These are phyloP conservation scores for Curvularia hawaiiensis DNA, from an alignment of 2,329 filamentous ascomycete species.

Conservation along the genomic window DNA sequence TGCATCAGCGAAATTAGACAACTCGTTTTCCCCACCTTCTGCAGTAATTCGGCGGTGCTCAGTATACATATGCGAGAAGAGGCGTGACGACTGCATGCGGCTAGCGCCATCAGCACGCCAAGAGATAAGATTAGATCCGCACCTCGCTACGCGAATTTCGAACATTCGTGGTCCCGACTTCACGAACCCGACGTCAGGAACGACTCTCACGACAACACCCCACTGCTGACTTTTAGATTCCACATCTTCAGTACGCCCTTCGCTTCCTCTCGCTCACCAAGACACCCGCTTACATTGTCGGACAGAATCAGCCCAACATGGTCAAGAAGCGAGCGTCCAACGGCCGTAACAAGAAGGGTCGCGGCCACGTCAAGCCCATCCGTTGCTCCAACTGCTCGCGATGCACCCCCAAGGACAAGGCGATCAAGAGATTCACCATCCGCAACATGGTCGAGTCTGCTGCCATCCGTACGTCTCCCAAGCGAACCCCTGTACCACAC, in stretches of 20 bases:
- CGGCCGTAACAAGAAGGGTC: conserved; percentile 99
- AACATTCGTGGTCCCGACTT: conserved; percentile 24
- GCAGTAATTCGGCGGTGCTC: neutral
- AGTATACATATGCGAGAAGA: neutral
- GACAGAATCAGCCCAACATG: conserved; percentile 64
- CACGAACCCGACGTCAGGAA: conserved; percentile 25
- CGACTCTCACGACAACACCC: conserved; percentile 40
- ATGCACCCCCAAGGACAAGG: conserved; percentile 98
- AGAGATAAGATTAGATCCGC: conserved; percentile 41
- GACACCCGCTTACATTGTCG: conserved; percentile 25
- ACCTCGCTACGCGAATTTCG: conserved; percentile 34
- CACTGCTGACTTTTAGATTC: conserved; percentile 45
- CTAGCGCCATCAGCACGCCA: conserved; percentile 21
- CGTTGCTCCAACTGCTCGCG: conserved; percentile 84
- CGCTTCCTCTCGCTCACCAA: conserved; percentile 9
- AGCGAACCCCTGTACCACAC: conserved; percentile 6
- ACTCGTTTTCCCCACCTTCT: neutral
- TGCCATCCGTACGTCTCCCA: conserved; percentile 85
- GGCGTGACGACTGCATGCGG: conserved; percentile 1
- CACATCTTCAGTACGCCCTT: conserved; percentile 43
- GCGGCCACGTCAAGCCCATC: conserved; percentile 99
- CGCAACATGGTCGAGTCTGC: conserved; percentile 99
- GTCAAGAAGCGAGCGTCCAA: conserved; percentile 79
- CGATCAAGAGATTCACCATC: conserved; percentile 99
- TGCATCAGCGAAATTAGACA: neutral